phyloP scores from a whole-genome alignment of 192 early-diverging fungal species.

The Entomortierella parvispora region DNA sequence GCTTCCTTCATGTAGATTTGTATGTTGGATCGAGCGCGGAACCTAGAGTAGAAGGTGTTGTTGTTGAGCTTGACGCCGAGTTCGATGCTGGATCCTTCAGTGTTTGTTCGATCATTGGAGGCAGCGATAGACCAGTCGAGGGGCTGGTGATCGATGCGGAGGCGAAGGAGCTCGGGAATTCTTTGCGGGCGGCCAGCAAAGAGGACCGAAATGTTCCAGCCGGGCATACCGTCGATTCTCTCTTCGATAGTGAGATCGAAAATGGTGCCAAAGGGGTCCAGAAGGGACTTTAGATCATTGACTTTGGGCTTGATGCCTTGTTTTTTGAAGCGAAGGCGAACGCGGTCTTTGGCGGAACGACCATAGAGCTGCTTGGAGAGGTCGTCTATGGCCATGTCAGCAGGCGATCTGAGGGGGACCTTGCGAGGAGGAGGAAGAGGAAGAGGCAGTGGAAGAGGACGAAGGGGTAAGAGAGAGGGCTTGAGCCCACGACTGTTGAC shows the following conservation, averaged over 20 bases:
- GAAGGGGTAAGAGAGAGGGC: neutral
- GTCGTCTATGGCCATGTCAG: neutral
- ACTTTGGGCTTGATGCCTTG: constrained; percentile 3
- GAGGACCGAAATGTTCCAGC: neutral
- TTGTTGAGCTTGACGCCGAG: constrained; percentile 18
- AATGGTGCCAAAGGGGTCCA: constrained; percentile 22
- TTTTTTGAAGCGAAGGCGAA: constrained; percentile 20
- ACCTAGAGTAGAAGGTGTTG: constrained; percentile 23
- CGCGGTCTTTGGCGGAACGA: neutral
- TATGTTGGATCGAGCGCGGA: constrained; percentile 12
- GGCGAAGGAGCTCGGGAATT: constrained; percentile 13
- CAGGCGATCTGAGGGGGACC: neutral
- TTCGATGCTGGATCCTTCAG: constrained; percentile 5
- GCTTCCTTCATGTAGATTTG: constrained; percentile 7
- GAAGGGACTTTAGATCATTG: constrained; percentile 12
- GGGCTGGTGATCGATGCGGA: constrained; percentile 12
- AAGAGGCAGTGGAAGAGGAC: neutral
- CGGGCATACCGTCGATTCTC: neutral
- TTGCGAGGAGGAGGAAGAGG: neutral
- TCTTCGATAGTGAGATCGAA: constrained; percentile 23
- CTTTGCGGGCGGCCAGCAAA: constrained; percentile 12
- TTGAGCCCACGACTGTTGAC: neutral
- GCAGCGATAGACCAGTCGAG: constrained; percentile 13
- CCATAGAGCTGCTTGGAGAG: neutral
- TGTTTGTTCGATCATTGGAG: neutral